Base-by-base conservation (phyloP, 2,329 filamentous ascomycete genomes). In the Dothiorella sarmentorum region DNA sequence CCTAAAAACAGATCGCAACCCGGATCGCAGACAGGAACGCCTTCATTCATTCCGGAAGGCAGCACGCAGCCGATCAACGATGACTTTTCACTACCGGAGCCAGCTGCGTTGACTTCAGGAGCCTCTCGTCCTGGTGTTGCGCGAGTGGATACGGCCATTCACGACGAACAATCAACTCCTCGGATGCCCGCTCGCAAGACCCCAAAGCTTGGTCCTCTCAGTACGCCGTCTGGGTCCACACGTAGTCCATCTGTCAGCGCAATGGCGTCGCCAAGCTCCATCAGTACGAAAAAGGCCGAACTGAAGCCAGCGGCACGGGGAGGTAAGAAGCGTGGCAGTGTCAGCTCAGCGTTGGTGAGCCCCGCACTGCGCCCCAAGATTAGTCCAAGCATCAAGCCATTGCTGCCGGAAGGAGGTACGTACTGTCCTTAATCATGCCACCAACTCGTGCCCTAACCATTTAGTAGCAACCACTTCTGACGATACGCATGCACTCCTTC, bases 371-470 rank as follows among this genome's bases (percentile, higher is more conserved):
- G 90, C 26, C 94, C 94, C 2, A 89, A 85, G 71, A 97, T 97
- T 62, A 97, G 92, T 24, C 94, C 93, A 3, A 96, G 85, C 71
- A 96, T 99, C 72, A 96, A 96, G 71, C 93, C 94, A 9, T 74
- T 97, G 20, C 81, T 97, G 45, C 91, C 91, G 18, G 87, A 83
- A 65, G 82, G 83, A 61, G 76, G 84, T 86, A 75, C 75, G 80
- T 76, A 26, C 35, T 4, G 42, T 11, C 11, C 11, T 18, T 2
- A 40, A 18, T 29, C 2, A 13, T 9, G 3, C n/a, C 9, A 11
- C n/a, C 11, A 33, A 24, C n/a, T 17, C 6, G 5, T 15, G 10
- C 5, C 31, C 44, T 58, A 15, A 58, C 13, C n/a, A 11, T n/a
- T 7, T 17, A 20, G 3, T 17, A 58, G 44, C 56, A 20, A 52